These are phyloP conservation scores for Drosera spatulata DNA, from an alignment of 179 eudicot genomes.

Conservation along the genomic window DNA sequence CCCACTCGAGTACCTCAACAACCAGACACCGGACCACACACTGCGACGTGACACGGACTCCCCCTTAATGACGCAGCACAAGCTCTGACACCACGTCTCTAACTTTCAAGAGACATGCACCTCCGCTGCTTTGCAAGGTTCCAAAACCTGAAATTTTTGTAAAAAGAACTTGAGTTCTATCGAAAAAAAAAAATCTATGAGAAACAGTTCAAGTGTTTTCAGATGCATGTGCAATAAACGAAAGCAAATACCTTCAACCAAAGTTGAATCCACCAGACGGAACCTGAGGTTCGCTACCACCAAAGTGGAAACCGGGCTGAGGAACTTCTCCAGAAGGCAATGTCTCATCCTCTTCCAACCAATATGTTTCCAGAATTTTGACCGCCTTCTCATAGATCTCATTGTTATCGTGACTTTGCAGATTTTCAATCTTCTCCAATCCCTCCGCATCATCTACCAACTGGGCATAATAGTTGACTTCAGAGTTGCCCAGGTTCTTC, in stretches of 20 bases:
- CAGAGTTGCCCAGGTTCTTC: slow-evolving; percentile 15
- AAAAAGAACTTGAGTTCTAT: too few relatives aligned
- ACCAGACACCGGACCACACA: too few relatives aligned
- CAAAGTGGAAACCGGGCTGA: slow-evolving; percentile 44
- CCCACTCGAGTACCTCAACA: too few relatives aligned
- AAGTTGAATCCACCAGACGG: slow-evolving; percentile 85
- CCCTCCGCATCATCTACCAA: slow-evolving; percentile 82
- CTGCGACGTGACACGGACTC: too few relatives aligned
- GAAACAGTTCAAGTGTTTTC: too few relatives aligned
- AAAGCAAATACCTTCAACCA: slow-evolving; percentile 42
- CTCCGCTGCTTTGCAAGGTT: too few relatives aligned
- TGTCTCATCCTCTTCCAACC: slow-evolving; percentile 58
- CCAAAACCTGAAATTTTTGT: too few relatives aligned
- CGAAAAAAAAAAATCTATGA: too few relatives aligned
- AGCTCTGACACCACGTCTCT: too few relatives aligned
- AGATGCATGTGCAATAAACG: too few relatives aligned
- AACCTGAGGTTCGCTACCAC: slow-evolving; percentile 27
- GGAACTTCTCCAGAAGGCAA: slow-evolving; percentile 30
- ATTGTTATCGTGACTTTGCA: slow-evolving; percentile 76
- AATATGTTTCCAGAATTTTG: slow-evolving; percentile 77
- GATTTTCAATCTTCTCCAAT: slow-evolving; percentile 72
- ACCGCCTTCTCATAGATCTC: slow-evolving; percentile 21
- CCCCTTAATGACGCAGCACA: too few relatives aligned
- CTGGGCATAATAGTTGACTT: slow-evolving; percentile 49
- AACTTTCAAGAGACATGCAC: too few relatives aligned